Percentiles rank a stretch among this genome's conserved stretches.
phyloP scores from a whole-genome alignment of 441 rosid genomes.

The Raphanus hybrid region DNA sequence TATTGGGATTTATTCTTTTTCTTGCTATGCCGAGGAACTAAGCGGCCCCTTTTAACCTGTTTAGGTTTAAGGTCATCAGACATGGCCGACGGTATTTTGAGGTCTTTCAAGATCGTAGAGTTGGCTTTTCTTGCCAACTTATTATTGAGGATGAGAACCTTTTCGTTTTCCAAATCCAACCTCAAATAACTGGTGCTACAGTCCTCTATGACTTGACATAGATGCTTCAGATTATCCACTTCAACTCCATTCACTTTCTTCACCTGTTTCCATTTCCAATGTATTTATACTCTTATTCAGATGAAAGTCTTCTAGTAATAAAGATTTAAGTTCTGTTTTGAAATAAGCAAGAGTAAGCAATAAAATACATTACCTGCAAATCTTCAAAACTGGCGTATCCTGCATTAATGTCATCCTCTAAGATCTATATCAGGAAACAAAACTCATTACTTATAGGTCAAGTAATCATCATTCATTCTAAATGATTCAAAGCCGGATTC shows the following conservation, averaged over 20 bases:
- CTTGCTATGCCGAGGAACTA: background rate
- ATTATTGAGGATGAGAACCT: constrained; percentile 43
- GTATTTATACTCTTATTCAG: constrained; percentile 6
- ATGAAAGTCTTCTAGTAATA: background rate
- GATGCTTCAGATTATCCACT: constrained; percentile 16
- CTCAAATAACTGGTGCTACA: constrained; percentile 50
- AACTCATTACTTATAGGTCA: background rate
- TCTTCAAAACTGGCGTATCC: constrained; percentile 6
- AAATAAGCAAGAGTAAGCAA: background rate
- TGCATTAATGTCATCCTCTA: constrained; percentile 3
- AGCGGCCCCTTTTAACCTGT: background rate
- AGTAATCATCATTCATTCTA: background rate
- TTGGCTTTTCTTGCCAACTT: background rate
- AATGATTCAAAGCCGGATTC: background rate
- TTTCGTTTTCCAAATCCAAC: constrained; percentile 75
- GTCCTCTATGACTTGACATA: constrained; percentile 44
- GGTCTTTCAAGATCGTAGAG: background rate
- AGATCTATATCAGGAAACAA: background rate
- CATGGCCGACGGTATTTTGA: constrained; percentile 47
- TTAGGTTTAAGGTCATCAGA: constrained; percentile 51
- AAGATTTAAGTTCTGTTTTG: background rate
- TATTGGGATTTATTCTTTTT: background rate
- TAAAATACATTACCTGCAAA: background rate
- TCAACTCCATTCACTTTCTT: constrained; percentile 39
- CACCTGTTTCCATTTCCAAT: constrained; percentile 54